Conservation (phyloP, 2,329 filamentous ascomycete species). For the Teratosphaeria gauchensis region DNA sequence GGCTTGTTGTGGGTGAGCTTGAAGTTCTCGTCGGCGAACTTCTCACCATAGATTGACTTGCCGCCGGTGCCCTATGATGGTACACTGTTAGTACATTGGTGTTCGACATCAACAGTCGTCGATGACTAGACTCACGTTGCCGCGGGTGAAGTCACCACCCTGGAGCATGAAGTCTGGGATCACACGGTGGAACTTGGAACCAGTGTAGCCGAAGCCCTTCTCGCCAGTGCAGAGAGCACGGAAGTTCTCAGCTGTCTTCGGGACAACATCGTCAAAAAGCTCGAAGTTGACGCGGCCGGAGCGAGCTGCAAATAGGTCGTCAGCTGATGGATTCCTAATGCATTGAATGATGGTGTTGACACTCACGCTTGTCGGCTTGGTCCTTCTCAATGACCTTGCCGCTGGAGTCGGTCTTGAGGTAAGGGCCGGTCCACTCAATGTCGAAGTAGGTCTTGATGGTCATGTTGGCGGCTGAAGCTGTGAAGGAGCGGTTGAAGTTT, state of each 20-base stretch:
- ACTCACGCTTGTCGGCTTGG: conserved; percentile 49
- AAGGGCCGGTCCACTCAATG: conserved; percentile 48
- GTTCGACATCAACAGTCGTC: conserved; percentile 1
- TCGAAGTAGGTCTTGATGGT: conserved; percentile 55
- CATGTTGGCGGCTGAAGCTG: conserved; percentile 65
- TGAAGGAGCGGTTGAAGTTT: conserved; percentile 43
- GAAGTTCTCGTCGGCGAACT: conserved; percentile 97
- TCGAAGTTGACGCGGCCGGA: conserved; percentile 76
- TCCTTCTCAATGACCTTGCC: conserved; percentile 40
- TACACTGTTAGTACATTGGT: neutral
- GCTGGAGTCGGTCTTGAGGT: conserved; percentile 51
- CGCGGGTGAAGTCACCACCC: conserved; percentile 92
- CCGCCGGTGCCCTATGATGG: conserved; percentile 71
- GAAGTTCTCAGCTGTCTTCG: conserved; percentile 96
- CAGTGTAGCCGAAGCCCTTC: conserved; percentile 74
- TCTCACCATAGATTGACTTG: conserved; percentile 94
- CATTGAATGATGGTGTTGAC: conserved; percentile 6
- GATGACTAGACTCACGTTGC: conserved; percentile 57
- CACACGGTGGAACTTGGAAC: conserved; percentile 87
- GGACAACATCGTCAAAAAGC: conserved; percentile 76
- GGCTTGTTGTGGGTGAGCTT: conserved; percentile 82
- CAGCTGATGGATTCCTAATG: neutral
- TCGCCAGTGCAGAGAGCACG: conserved; percentile 89
- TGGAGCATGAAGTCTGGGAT: conserved; percentile 99
- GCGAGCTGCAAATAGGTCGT: conserved; percentile 46